Evolutionary conservation across 2,329 filamentous ascomycete genomes (phyloP).

Genomic region (Thermothelomyces thermophilus): DNA sequence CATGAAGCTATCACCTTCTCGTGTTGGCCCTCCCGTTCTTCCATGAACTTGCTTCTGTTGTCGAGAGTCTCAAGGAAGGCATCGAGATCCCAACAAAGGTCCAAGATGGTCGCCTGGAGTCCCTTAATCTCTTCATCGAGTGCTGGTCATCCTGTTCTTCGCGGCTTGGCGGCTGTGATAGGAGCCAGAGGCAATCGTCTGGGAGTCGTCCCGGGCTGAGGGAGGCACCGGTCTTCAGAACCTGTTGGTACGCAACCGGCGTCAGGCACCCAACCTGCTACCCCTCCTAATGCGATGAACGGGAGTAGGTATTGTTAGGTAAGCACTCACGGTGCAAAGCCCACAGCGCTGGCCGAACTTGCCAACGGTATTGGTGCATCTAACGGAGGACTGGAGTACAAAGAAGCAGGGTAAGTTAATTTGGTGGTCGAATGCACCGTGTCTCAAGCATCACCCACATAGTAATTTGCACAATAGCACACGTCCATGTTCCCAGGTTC

Average conservation of each 20-base stretch:
- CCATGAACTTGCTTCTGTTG: not conserved
- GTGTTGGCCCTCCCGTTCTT: not conserved
- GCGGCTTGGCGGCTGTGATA: not conserved
- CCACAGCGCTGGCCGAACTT: constrained; percentile 34
- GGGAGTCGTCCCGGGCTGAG: constrained; percentile 26
- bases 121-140: not conserved
- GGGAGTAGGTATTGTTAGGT: not conserved
- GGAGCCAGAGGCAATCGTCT: constrained; percentile 21
- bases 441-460: constrained; percentile 23
- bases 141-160: not conserved
- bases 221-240: constrained; percentile 26
- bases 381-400: constrained; percentile 29
- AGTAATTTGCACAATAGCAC: constrained; percentile 36
- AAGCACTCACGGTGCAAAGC: constrained; percentile 30
- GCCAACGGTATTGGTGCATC: constrained; percentile 33
- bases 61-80: not conserved
- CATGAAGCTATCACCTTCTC: not conserved
- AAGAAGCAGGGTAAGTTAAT: not conserved
- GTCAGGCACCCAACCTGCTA: not conserved
- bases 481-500: constrained; percentile 11
- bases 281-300: not conserved
- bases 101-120: constrained; percentile 7
- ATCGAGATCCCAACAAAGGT: not conserved
- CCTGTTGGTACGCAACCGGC: constrained; percentile 8
- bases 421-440: constrained; percentile 7